phyloP scores from a whole-genome alignment of 2,329 filamentous ascomycete genomes.

The Colletotrichum liaoningense region DNA sequence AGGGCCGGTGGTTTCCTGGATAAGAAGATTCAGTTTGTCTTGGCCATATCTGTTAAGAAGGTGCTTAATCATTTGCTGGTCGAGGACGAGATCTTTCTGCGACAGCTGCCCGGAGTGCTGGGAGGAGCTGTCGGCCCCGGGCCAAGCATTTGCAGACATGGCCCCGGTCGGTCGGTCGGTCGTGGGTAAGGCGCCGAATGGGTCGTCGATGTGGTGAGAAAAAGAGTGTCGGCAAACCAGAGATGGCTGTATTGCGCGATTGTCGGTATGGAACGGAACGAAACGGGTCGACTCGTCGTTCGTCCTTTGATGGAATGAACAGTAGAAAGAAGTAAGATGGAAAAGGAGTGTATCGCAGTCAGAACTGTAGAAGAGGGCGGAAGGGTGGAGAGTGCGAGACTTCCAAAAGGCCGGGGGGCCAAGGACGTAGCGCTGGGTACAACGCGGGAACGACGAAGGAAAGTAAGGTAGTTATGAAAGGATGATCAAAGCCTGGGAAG shows the following conservation, averaged over 20 bases:
- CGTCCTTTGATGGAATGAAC: slow-evolving; percentile 11
- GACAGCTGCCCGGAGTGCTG: slow-evolving; percentile 34
- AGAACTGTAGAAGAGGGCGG: slow-evolving; percentile 15
- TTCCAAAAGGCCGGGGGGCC: slow-evolving; percentile 33
- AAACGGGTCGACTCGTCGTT: not conserved
- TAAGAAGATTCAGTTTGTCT: slow-evolving; percentile 46
- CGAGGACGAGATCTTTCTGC: slow-evolving; percentile 40
- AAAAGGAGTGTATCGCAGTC: slow-evolving; percentile 33
- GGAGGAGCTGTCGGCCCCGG: slow-evolving; percentile 45
- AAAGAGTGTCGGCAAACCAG: not conserved
- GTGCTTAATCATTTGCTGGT: slow-evolving; percentile 49
- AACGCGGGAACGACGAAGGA: slow-evolving; percentile 19
- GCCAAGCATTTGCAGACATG: slow-evolving; percentile 44
- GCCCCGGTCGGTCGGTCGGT: slow-evolving; percentile 4
- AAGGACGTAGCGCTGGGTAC: slow-evolving; percentile 34
- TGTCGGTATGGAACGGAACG: not conserved
- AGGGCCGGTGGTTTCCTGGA: slow-evolving; percentile 45
- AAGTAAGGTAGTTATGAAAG: not conserved
- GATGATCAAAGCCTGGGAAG: slow-evolving; percentile 5
- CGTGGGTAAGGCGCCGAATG: not conserved
- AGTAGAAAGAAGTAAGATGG: slow-evolving; percentile 8
- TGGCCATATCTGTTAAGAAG: slow-evolving; percentile 47
- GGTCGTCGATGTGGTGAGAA: not conserved
- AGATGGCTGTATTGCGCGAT: not conserved
- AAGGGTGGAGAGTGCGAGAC: slow-evolving; percentile 23